A percentile compares a stretch with the other conserved stretches of the same genome.
These are phyloP conservation scores for button mushroom (Agaricus bisporus) DNA, from an alignment of 768 basidiomycete species.

Conservation along the genomic window DNA sequence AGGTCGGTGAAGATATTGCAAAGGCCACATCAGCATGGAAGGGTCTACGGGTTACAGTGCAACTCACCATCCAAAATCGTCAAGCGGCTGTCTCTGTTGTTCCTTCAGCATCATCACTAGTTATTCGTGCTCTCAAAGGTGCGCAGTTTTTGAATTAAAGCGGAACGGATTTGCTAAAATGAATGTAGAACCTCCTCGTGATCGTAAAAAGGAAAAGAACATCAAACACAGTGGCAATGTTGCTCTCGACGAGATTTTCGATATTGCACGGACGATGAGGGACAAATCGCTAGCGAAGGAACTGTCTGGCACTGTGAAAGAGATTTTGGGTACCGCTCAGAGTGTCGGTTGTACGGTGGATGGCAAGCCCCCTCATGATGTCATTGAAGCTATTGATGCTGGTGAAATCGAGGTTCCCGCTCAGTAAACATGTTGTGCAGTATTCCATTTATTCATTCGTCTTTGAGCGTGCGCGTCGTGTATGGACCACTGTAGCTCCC, in stretches of 20 bases:
- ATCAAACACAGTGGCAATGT: conserved; percentile 98
- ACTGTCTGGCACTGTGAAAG: conserved; percentile 85
- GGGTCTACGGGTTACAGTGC: conserved; percentile 98
- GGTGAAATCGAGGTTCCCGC: conserved; percentile 84
- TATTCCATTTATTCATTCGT: conserved; percentile 17
- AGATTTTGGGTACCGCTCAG: conserved; percentile 97
- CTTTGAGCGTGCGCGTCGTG: conserved; percentile 7
- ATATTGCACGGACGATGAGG: conserved; percentile 95
- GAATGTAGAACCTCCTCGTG: conserved; percentile 86
- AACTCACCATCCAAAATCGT: conserved; percentile 99
- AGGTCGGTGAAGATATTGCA: conserved; percentile 99
- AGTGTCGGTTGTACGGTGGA: conserved; percentile 96
- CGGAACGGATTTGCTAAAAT: not conserved
- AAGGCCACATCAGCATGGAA: conserved; percentile 99
- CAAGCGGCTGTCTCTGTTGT: conserved; percentile 97
- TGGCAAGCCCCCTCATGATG: conserved; percentile 86
- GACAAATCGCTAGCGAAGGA: conserved; percentile 91
- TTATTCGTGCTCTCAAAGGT: conserved; percentile 99
- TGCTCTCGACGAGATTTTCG: conserved; percentile 86
- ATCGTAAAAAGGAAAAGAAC: conserved; percentile 99
- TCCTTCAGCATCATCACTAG: conserved; percentile 93
- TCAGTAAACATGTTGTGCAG: conserved; percentile 48
- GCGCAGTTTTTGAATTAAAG: conserved; percentile 17
- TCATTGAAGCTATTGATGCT: conserved; percentile 82
- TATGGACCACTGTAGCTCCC: too few species aligned